Evolutionary conservation across 805 yeast genomes (phyloP).

Genomic region (Grigorovia jiainica): DNA sequence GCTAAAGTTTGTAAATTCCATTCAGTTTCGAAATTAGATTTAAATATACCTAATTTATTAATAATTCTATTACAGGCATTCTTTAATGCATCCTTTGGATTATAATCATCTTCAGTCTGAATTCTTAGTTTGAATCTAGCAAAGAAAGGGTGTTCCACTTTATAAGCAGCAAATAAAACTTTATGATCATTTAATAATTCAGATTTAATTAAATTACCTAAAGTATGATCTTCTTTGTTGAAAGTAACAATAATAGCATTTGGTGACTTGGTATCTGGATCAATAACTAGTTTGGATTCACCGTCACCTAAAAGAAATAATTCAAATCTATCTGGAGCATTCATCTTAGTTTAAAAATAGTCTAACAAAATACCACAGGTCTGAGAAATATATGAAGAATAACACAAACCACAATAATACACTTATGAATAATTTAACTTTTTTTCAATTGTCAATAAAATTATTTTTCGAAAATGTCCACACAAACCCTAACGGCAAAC

Average conservation of each 20-base stretch:
- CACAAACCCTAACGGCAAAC: too few species aligned
- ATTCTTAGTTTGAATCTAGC: constrained; percentile 91
- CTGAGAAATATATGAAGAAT: too few species aligned
- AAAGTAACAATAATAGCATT: constrained; percentile 88
- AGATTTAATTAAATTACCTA: constrained; percentile 81
- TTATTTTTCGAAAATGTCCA: too few species aligned
- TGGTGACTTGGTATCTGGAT: constrained; percentile 91
- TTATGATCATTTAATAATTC: constrained; percentile 78
- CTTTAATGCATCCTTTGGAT: constrained; percentile 82
- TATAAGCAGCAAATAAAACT: constrained; percentile 95
- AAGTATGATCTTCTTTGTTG: constrained; percentile 95
- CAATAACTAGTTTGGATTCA: constrained; percentile 80
- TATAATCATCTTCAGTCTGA: constrained; percentile 91
- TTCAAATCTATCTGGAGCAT: constrained; percentile 99
- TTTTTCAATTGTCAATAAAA: too few species aligned
- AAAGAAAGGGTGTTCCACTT: constrained; percentile 94
- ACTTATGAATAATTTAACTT: too few species aligned
- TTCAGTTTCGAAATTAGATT: constrained; percentile 76
- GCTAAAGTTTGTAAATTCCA: constrained; percentile 83
- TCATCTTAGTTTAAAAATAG: too few species aligned
- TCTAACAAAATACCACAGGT: too few species aligned
- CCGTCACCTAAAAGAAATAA: constrained; percentile 96
- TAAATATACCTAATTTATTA: constrained; percentile 63
- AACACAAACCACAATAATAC: too few species aligned
- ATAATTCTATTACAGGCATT: constrained; percentile 83